Percentiles rank a stretch among this genome's conserved stretches.
Conservation (phyloP, 257 asterid species). For the Solanum virginianum region DNA sequence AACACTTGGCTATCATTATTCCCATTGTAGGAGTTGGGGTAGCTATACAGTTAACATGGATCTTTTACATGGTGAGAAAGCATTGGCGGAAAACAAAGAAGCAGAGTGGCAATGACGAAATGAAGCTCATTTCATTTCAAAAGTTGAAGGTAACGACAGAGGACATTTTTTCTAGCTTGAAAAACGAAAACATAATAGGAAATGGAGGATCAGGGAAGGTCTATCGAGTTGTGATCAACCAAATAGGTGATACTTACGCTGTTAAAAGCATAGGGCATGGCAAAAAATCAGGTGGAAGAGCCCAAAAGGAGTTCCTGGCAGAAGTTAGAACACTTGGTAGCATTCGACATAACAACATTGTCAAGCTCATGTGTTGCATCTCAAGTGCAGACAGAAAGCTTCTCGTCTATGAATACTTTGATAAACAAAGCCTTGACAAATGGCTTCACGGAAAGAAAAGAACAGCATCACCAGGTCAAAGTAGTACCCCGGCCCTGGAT, state of each 20-base stretch:
- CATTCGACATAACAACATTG: conserved; percentile 46
- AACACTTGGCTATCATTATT: neutral
- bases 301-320: conserved; percentile 42
- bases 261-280: conserved; percentile 31
- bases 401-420: conserved; percentile 46
- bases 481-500: conserved; percentile 15
- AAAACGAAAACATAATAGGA: conserved; percentile 40
- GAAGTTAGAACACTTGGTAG: conserved; percentile 48
- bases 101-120: conserved; percentile 27
- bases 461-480: conserved; percentile 14
- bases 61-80: conserved; percentile 29
- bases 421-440: conserved; percentile 41
- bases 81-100: conserved; percentile 29
- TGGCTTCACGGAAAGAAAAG: conserved; percentile 33
- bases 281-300: conserved; percentile 10
- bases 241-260: conserved; percentile 23
- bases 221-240: conserved; percentile 16
- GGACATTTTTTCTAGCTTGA: conserved; percentile 28
- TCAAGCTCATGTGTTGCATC: conserved; percentile 47
- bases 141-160: conserved; percentile 25
- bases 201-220: conserved; percentile 57
- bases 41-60: conserved; percentile 1
- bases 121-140: conserved; percentile 71
- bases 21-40: neutral
- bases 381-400: conserved; percentile 30